Evolutionary conservation across 2,329 filamentous ascomycete genomes (phyloP), one percentile per base, ranked within the genome.

Genomic region (Huntiella omanensis): DNA sequence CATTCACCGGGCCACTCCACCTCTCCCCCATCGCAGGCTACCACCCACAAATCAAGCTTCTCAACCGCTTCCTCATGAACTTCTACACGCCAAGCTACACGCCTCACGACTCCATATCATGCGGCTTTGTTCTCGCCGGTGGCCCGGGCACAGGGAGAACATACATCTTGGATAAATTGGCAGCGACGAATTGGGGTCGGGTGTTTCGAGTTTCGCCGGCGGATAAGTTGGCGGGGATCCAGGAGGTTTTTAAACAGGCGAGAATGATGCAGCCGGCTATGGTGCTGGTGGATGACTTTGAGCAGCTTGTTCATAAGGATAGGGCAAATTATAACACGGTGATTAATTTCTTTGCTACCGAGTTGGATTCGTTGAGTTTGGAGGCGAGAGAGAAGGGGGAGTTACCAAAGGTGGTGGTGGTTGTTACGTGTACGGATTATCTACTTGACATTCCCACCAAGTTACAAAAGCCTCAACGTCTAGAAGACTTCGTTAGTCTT

Each of bases 61-160:
- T 93, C 51, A 88, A 92, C 57, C 58, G 66, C 34, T 75, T 77
- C 43, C 67, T 93, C 17, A 57, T 60, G 17, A 65, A 67, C 49
- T 80, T 80, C 53, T 67, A 66, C 40, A 56, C 59, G 1, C 55
- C 55, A 1, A 59, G 59, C 34, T 54, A 55, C 49, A 43, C 56
- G 38, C 49, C 55, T 47, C 49, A 55, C 47, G 55, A 62, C 52
- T 53, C 55, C 28, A 59, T 55, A 53, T 63, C 71, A 1, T 68
- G 71, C 45, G 76, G 75, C 0, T 70, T 91, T 33, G 68, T 91
- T 17, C 66, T 95, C 4, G 79, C 92, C 57, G 88, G 88, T 11
- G 78, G 83, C 13, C 74, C 75, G 51, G 87, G 88, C 8, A 92
- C 83, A 0, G 88, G 88, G 17, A 95, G 95, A 63, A 80, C 76